Conservation (phyloP, 2,329 filamentous ascomycete species). For the Claviceps capensis region DNA sequence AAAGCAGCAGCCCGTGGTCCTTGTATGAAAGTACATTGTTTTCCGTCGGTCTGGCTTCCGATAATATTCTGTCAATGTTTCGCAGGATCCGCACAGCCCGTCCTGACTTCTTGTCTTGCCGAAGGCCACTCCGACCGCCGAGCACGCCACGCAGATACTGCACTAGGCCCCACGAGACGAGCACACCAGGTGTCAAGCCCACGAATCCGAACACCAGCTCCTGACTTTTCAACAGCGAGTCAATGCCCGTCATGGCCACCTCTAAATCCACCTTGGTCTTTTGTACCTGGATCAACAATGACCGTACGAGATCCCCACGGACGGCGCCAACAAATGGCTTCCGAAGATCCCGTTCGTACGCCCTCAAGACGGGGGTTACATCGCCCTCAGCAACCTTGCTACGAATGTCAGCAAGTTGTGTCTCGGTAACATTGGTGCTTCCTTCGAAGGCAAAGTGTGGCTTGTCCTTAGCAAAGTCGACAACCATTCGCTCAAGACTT, state of each 20-base stretch:
- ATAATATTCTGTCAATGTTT: constrained; percentile 74
- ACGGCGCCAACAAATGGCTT: constrained; percentile 72
- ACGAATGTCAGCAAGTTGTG: constrained; percentile 60
- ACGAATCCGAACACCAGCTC: constrained; percentile 97
- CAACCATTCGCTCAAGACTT: constrained; percentile 92
- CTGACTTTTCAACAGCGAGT: constrained; percentile 86
- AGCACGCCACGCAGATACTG: constrained; percentile 60
- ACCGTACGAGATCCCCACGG: constrained; percentile 74
- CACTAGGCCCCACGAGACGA: constrained; percentile 64
- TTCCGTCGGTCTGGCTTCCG: constrained; percentile 52
- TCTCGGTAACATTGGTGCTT: constrained; percentile 41
- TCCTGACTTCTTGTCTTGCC: constrained; percentile 49
- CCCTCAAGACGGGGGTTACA: constrained; percentile 77
- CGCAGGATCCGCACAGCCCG: constrained; percentile 66
- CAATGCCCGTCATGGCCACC: constrained; percentile 89
- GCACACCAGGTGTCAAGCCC: constrained; percentile 80
- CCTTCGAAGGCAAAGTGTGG: constrained; percentile 43
- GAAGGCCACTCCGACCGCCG: constrained; percentile 55
- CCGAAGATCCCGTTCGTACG: constrained; percentile 80
- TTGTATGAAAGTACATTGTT: constrained; percentile 75
- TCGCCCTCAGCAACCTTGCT: constrained; percentile 81
- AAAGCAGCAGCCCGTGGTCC: constrained; percentile 80
- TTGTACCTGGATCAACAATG: constrained; percentile 88
- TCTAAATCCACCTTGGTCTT: constrained; percentile 99
- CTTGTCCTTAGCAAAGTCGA: constrained; percentile 84